Base-by-base conservation (phyloP, 2,329 filamentous ascomycete genomes). In the Aspergillus pseudoterreus region DNA sequence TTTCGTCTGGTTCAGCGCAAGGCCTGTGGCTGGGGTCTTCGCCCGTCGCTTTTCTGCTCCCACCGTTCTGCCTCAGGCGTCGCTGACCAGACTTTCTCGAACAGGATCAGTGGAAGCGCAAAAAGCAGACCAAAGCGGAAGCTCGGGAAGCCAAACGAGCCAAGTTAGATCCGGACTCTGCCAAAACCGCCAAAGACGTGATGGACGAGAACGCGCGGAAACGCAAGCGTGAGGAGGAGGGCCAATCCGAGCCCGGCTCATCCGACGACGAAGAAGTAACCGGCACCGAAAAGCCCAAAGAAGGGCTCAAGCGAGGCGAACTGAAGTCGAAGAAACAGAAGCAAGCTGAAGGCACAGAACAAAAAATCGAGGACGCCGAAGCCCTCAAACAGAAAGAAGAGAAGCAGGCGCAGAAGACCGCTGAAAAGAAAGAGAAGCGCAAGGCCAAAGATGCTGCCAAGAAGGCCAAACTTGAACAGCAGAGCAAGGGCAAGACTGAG, bases 41-140 rank as follows among this genome's bases (percentile, higher is more conserved):
- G 9, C 53, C 41, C 42, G 41, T 15, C 49, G 53, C 49, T 49
- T 43, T 30, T 52, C 41, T 46, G 30, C 57, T 57, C 62, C 55
- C 53, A 47, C 33, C 47, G 30, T 50, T 47, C 48, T 51, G 49
- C 49, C 17, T 21, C 21, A 45, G 38, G 24, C 50, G 43, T 51
- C 45, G 48, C 53, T 61, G 55, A 61, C 55, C 56, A 39, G 41
- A 45, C 48, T 42, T 54, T 49, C 46, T 54, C 39, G 59, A 41
- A 56, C 65, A 95, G 90, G 88, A 94, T 64, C 90, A 96, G 85
- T 95, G 91, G 90, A 85, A 86, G 70, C 87, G 87, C 67, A 95
- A 94, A 75, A 97, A 97, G 78, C 92, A 97, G 75, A 92, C 90
- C 46, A 96, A 95, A 70, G 88, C 90, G 71, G 82, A 96, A 71